A percentile compares a stretch with the other conserved stretches of the same genome.
Evolutionary conservation across 495 filamentous ascomycete genomes (phyloP).

Genomic region (Penicillium fimorum): DNA sequence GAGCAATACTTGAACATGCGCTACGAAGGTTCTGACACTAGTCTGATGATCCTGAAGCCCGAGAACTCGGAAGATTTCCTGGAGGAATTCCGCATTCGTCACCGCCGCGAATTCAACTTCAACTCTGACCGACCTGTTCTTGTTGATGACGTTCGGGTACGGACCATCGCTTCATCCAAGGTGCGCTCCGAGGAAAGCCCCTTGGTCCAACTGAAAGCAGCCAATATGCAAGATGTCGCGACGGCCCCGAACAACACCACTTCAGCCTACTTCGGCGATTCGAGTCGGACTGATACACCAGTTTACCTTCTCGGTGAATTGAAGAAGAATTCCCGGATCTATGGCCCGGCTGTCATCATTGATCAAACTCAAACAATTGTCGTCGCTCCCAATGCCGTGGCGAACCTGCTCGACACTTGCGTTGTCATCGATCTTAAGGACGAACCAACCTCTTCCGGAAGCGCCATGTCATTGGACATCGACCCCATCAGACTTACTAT

Average conservation of each 20-base stretch:
- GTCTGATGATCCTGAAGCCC: constrained; percentile 50
- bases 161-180: constrained; percentile 44
- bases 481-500: constrained; percentile 93
- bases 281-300: constrained; percentile 72
- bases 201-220: constrained; percentile 38
- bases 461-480: constrained; percentile 56
- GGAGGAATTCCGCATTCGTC: constrained; percentile 45
- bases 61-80: constrained; percentile 42
- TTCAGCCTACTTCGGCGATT: constrained; percentile 56
- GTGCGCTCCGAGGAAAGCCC: constrained; percentile 44
- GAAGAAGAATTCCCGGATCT: constrained; percentile 69
- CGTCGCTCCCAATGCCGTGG: constrained; percentile 72
- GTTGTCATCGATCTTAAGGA: constrained; percentile 55
- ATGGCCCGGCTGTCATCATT: constrained; percentile 86
- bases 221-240: constrained; percentile 29
- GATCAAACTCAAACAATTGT: constrained; percentile 97
- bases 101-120: constrained; percentile 54
- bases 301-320: constrained; percentile 84
- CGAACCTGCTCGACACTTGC: constrained; percentile 42
- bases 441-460: constrained; percentile 8
- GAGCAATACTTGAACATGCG: constrained; percentile 55
- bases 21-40: constrained; percentile 53
- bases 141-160: constrained; percentile 55
- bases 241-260: constrained; percentile 29
- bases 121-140: constrained; percentile 48